phyloP scores from a whole-genome alignment of 768 basidiomycete species.

The Lactarius sanguifluus region DNA sequence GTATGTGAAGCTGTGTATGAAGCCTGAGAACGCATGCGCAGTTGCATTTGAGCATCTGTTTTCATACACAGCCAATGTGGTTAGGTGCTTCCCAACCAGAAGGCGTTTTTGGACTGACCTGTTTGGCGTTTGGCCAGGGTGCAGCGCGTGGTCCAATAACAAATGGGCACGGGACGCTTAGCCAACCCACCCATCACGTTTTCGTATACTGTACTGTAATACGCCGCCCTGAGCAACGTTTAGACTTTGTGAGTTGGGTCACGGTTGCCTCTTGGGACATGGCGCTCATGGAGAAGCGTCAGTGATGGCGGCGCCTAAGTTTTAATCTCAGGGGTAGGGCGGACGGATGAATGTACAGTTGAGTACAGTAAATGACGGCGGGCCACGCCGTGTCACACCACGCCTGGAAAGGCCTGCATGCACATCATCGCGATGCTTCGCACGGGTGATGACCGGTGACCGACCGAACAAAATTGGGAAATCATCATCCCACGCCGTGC shows the following conservation, averaged over 20 bases:
- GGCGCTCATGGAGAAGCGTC: neutral
- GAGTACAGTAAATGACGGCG: neutral
- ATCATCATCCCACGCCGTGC: neutral
- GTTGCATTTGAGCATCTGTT: neutral
- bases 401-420: neutral
- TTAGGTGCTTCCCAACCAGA: too few relatives aligned
- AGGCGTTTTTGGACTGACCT: neutral
- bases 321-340: neutral
- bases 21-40: neutral
- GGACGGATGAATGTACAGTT: too few relatives aligned
- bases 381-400: neutral
- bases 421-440: neutral
- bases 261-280: neutral
- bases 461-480: neutral
- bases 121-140: too few relatives aligned
- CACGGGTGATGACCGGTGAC: neutral
- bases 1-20: neutral
- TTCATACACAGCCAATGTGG: neutral
- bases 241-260: neutral
- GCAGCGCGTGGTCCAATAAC: neutral
- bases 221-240: neutral
- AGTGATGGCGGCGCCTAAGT: neutral
- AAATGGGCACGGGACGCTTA: neutral
- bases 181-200: neutral
- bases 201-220: neutral